These are phyloP conservation scores for Cyclotella sp. DNA, from an alignment of 108 stramenopile genomes.

Conservation along the genomic window DNA sequence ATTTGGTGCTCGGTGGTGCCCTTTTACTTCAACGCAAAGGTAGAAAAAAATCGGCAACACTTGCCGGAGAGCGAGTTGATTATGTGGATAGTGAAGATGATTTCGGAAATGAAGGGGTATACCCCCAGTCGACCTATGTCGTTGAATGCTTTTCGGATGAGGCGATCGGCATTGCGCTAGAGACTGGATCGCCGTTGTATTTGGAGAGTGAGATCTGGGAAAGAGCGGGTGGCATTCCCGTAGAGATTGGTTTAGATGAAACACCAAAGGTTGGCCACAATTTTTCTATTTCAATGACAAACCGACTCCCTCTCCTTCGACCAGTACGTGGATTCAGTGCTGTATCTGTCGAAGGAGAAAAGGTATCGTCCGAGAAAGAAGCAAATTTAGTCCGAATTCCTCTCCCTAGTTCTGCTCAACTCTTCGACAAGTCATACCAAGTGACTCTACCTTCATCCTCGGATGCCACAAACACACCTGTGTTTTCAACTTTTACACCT, in stretches of 20 bases:
- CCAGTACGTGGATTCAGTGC: slow-evolving; percentile 39
- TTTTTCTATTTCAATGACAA: slow-evolving; percentile 19
- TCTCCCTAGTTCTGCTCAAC: slow-evolving; percentile 59
- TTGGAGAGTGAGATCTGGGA: slow-evolving; percentile 71
- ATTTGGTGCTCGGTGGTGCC: slow-evolving; percentile 78
- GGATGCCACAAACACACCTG: slow-evolving; percentile 1
- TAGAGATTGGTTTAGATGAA: slow-evolving; percentile 36
- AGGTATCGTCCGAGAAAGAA: slow-evolving; percentile 33
- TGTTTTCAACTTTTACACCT: slow-evolving; percentile 78
- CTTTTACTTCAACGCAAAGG: slow-evolving; percentile 70
- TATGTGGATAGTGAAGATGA: slow-evolving; percentile 69
- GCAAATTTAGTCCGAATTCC: slow-evolving; percentile 66
- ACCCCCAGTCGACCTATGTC: slow-evolving; percentile 66
- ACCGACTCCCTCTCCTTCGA: slow-evolving; percentile 49
- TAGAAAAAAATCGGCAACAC: slow-evolving; percentile 45
- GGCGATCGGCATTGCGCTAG: slow-evolving; percentile 85
- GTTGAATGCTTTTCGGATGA: slow-evolving; percentile 91
- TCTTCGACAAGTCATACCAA: slow-evolving; percentile 44
- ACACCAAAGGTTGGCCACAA: slow-evolving; percentile 9
- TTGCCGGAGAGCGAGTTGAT: slow-evolving; percentile 62
- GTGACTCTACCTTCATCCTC: slow-evolving; percentile 25
- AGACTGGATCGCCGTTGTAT: slow-evolving; percentile 57
- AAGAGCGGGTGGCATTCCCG: slow-evolving; percentile 22
- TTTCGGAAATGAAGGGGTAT: slow-evolving; percentile 64
- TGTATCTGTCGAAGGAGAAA: slow-evolving; percentile 70